Conservation (phyloP, 768 basidiomycete species). For the Tricholoma saponaceum region DNA sequence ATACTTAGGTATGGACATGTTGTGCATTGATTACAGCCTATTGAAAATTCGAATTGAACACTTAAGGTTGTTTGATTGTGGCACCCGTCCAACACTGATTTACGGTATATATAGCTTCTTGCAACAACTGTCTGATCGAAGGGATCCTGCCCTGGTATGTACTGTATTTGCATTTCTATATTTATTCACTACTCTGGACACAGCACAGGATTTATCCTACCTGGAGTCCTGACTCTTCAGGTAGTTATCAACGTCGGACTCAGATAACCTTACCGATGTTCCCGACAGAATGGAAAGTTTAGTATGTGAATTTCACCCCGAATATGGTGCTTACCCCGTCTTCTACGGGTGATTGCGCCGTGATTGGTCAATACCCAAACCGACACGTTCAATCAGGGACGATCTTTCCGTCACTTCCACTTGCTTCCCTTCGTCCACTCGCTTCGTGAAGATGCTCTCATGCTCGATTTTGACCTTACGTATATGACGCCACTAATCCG, state of each 20-base stretch:
- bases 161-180: background rate
- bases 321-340: slow-evolving; percentile 37
- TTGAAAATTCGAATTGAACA: background rate
- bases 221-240: background rate
- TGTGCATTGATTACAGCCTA: background rate
- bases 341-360: slow-evolving; percentile 44
- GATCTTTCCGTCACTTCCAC: slow-evolving; percentile 22
- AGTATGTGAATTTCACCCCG: slow-evolving; percentile 29
- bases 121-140: background rate
- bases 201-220: too few relatives aligned
- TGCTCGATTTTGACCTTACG: slow-evolving; percentile 33
- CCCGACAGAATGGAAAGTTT: slow-evolving; percentile 39
- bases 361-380: slow-evolving; percentile 18
- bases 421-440: slow-evolving; percentile 17
- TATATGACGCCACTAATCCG: slow-evolving; percentile 42
- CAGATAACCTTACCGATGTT: slow-evolving; percentile 34
- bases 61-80: slow-evolving; percentile 31
- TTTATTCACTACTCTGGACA: background rate
- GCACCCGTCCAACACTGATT: slow-evolving; percentile 24
- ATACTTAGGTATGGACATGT: background rate
- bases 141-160: background rate
- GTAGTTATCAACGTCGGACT: slow-evolving; percentile 1
- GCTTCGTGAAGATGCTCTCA: slow-evolving; percentile 23
- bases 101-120: slow-evolving; percentile 3
- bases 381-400: slow-evolving; percentile 31